These are phyloP conservation scores for Claviceps arundinis DNA, from an alignment of 2,329 filamentous ascomycete species.

Conservation along the genomic window DNA sequence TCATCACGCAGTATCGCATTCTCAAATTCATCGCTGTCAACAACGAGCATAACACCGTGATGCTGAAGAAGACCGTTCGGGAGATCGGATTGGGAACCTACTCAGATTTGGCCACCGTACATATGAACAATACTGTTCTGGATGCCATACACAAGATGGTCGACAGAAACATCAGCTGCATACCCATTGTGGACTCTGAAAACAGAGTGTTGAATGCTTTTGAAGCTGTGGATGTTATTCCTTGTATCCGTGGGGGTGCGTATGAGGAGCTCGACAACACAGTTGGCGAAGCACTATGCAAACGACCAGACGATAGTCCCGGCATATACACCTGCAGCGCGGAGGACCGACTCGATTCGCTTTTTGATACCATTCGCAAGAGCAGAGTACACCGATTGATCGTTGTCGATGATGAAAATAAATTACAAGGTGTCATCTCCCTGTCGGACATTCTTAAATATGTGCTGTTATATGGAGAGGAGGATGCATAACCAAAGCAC, in stretches of 20 bases:
- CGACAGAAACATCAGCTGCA: slow-evolving; percentile 81
- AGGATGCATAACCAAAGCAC: slow-evolving; percentile 23
- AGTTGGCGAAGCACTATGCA: slow-evolving; percentile 80
- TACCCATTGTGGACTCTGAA: slow-evolving; percentile 78
- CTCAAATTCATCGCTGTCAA: slow-evolving; percentile 98
- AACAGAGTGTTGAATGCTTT: slow-evolving; percentile 83
- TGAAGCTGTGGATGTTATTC: slow-evolving; percentile 93
- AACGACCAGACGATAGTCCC: slow-evolving; percentile 78
- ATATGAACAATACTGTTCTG: slow-evolving; percentile 82
- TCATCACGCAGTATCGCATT: slow-evolving; percentile 96
- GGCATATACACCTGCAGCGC: slow-evolving; percentile 94
- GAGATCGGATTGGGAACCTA: slow-evolving; percentile 84
- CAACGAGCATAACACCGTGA: slow-evolving; percentile 67
- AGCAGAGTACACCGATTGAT: slow-evolving; percentile 87
- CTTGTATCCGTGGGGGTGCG: slow-evolving; percentile 81
- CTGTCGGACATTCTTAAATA: slow-evolving; percentile 95
- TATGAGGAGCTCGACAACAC: slow-evolving; percentile 83
- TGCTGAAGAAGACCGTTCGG: slow-evolving; percentile 73
- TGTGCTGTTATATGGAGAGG: slow-evolving; percentile 69
- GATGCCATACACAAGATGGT: slow-evolving; percentile 92
- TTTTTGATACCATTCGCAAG: slow-evolving; percentile 93
- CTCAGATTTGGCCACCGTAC: slow-evolving; percentile 62
- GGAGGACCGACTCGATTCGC: slow-evolving; percentile 83
- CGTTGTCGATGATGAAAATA: slow-evolving; percentile 80
- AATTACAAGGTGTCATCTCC: slow-evolving; percentile 78